These are phyloP conservation scores for Curvularia sp. DNA, from an alignment of 2,329 filamentous ascomycete genomes.

Conservation along the genomic window DNA sequence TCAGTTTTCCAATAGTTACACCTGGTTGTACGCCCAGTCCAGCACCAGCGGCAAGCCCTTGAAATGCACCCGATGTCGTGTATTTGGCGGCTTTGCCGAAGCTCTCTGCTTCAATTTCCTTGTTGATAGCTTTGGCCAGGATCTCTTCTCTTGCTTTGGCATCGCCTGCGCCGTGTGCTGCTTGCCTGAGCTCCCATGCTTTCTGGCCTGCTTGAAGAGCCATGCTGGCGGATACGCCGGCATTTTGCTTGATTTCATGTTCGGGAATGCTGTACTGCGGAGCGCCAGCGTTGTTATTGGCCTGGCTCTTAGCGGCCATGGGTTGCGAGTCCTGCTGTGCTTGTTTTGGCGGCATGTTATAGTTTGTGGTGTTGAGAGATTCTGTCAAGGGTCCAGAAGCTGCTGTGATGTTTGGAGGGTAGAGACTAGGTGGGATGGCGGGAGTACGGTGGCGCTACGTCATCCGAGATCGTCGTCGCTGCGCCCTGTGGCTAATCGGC, in stretches of 20 bases:
- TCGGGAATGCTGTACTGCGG: slow-evolving; percentile 38
- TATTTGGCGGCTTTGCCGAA: slow-evolving; percentile 54
- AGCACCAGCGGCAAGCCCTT: slow-evolving; percentile 51
- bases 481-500: slow-evolving; percentile 10
- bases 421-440: slow-evolving; percentile 5
- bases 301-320: slow-evolving; percentile 19
- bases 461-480: slow-evolving; percentile 11
- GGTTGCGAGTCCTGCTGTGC: slow-evolving; percentile 19
- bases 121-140: slow-evolving; percentile 51
- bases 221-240: slow-evolving; percentile 48
- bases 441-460: slow-evolving; percentile 13
- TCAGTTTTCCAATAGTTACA: slow-evolving; percentile 46
- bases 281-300: slow-evolving; percentile 14
- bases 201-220: slow-evolving; percentile 50
- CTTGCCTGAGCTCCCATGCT: slow-evolving; percentile 51
- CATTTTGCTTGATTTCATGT: slow-evolving; percentile 51
- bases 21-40: slow-evolving; percentile 49
- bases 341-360: slow-evolving; percentile 18
- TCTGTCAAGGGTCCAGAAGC: slow-evolving; percentile 4
- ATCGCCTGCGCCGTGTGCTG: slow-evolving; percentile 50
- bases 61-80: slow-evolving; percentile 50
- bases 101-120: slow-evolving; percentile 52
- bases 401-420: slow-evolving; percentile 6
- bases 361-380: neutral
- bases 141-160: slow-evolving; percentile 50